phyloP scores from a whole-genome alignment of 257 asterid genomes.

The Ilex aquifolium region DNA sequence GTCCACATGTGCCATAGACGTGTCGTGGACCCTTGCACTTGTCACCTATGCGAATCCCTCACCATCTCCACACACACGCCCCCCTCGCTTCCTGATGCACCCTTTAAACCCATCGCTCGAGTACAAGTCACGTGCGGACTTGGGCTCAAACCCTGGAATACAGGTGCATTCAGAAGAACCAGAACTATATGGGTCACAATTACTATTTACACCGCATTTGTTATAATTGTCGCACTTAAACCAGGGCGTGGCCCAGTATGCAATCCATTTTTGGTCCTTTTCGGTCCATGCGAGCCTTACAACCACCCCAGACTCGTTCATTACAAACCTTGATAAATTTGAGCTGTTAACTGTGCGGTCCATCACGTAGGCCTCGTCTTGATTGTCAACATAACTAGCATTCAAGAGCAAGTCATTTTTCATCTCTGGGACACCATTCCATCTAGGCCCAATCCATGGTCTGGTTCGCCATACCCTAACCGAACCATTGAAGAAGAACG shows the following conservation, averaged over 20 bases:
- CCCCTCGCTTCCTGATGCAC: neutral
- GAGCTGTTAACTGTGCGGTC: slow-evolving; percentile 17
- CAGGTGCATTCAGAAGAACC: slow-evolving; percentile 24
- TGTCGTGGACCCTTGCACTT: slow-evolving; percentile 22
- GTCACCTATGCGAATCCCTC: slow-evolving; percentile 20
- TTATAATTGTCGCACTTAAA: slow-evolving; percentile 25
- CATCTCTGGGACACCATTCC: slow-evolving; percentile 28
- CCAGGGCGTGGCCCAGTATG: slow-evolving; percentile 22
- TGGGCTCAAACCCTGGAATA: slow-evolving; percentile 34
- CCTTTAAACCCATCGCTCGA: no score
- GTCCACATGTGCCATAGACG: slow-evolving; percentile 3
- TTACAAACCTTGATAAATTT: slow-evolving; percentile 18
- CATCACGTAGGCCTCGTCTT: slow-evolving; percentile 22
- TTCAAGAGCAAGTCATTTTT: slow-evolving; percentile 19
- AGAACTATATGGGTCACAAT: slow-evolving; percentile 16
- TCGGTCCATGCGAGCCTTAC: slow-evolving; percentile 24
- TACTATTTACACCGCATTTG: slow-evolving; percentile 20
- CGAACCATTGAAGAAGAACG: slow-evolving; percentile 5
- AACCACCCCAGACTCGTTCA: slow-evolving; percentile 27
- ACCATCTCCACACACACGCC: slow-evolving; percentile 11
- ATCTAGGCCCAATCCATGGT: slow-evolving; percentile 12
- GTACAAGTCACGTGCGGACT: slow-evolving; percentile 23
- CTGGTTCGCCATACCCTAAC: slow-evolving; percentile 33
- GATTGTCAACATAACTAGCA: slow-evolving; percentile 19
- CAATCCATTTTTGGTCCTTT: slow-evolving; percentile 18